Evolutionary conservation across 2,329 filamentous ascomycete genomes (phyloP).

Genomic region (Aspergillus sp.): DNA sequence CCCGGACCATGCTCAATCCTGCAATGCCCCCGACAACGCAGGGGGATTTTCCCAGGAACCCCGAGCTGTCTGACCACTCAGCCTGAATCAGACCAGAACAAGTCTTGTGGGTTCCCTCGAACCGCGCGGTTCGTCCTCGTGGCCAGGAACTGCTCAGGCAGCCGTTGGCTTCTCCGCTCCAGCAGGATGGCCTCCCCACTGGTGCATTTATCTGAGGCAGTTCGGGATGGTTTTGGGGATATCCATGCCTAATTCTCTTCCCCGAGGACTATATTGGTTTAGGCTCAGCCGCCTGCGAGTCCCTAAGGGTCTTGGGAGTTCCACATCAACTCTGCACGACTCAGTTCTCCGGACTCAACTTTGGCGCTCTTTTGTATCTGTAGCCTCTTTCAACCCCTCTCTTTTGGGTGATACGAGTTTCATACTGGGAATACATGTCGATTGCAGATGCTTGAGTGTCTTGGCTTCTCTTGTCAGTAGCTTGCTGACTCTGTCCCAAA

Average conservation of each 20-base stretch:
- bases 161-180: neutral
- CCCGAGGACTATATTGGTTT: neutral
- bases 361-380: too few species aligned
- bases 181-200: neutral
- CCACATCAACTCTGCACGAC: too few species aligned
- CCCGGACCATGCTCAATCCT: neutral
- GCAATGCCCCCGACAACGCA: neutral
- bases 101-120: neutral
- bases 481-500: too few species aligned
- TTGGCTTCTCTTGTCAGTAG: too few species aligned
- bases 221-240: neutral
- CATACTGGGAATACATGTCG: too few species aligned
- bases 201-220: constrained; percentile 3
- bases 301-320: neutral
- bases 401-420: too few species aligned
- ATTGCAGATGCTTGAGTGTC: too few species aligned
- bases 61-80: neutral
- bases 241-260: neutral
- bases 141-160: neutral
- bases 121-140: neutral
- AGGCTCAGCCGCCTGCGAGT: neutral
- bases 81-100: neutral
- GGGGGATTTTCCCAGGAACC: neutral
- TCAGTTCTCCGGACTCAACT: too few species aligned
- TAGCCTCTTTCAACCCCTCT: too few species aligned